phyloP scores from a whole-genome alignment of 768 basidiomycete genomes.

The Suillus bovinus region DNA sequence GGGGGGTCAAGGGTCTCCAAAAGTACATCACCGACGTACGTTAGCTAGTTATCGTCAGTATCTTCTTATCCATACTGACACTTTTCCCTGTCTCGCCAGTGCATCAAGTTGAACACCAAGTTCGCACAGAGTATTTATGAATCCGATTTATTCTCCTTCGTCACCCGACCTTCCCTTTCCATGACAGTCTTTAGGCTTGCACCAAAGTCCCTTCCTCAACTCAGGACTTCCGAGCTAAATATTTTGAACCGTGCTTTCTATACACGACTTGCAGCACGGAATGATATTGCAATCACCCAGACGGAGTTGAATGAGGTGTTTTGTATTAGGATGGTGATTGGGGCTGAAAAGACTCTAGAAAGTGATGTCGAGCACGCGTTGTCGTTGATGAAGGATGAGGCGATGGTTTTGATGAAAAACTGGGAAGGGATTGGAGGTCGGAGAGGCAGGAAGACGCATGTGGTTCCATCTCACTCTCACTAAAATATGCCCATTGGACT shows the following conservation, averaged over 20 bases:
- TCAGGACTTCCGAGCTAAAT: conserved; percentile 49
- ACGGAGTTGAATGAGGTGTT: conserved; percentile 72
- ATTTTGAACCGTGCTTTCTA: conserved; percentile 66
- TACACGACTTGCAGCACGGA: conserved; percentile 53
- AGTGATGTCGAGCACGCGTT: conserved; percentile 63
- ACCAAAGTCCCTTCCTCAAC: conserved; percentile 29
- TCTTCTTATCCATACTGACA: background rate
- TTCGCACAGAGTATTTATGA: conserved; percentile 57
- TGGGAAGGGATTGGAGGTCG: background rate
- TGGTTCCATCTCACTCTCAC: background rate
- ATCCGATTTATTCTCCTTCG: conserved; percentile 58
- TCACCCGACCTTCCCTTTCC: conserved; percentile 70
- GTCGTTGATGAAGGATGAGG: conserved; percentile 15
- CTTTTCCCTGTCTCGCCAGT: conserved; percentile 39
- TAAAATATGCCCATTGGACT: no score
- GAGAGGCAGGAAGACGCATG: background rate
- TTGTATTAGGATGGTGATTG: conserved; percentile 79
- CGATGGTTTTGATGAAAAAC: background rate
- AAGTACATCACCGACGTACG: conserved; percentile 68
- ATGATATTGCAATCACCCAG: conserved; percentile 75
- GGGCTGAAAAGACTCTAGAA: conserved; percentile 65
- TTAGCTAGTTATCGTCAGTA: conserved; percentile 1
- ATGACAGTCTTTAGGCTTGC: conserved; percentile 75
- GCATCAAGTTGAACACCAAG: conserved; percentile 56
- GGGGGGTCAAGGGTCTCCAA: conserved; percentile 78